Evolutionary conservation across 2,329 filamentous ascomycete genomes (phyloP), one percentile per base, ranked within the genome.

Genomic region (Paradendryphiella salina): DNA sequence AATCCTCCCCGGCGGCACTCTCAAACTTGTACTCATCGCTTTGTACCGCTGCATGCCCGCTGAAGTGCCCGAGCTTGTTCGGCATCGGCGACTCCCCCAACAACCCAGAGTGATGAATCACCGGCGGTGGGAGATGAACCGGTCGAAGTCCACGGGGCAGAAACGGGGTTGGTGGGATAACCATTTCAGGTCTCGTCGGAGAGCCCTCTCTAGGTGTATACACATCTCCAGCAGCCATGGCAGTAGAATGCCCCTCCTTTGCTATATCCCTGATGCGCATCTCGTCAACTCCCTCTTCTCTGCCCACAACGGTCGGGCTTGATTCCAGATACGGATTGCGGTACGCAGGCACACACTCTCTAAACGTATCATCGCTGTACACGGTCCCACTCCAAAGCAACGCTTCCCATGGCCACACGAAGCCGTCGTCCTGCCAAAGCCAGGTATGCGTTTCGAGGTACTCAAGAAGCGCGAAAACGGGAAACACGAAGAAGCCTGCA

Each of bases 351-450:
- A 31, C 11, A 11, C 29, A 29, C 8, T 53, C 40, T 13, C 28
- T 20, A 18, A 37, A 8, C 2, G 34, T 31, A 17, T 46, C 40
- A 3, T 54, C 47, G 13, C 26, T 26, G 2, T 51, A 50, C 7
- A 41, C 38, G 1, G 38, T 45, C 5, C 29, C 3, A 13, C 40
- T 20, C 52, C 47, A 54, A 6, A 54, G 47, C 29, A 44, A 29
- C 10, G 26, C 26, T 18, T 51, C 33, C 52, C 52, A 54, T 4
- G 43, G 52, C 47, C 52, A 51, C 3, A 54, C 42, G 9, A 41
- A 52, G 21, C 48, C 47, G 5, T 41, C 37, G 6, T 47, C 47
- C 5, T 54, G 21, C 52, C 52, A 54, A 6, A 42, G 47, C 52
- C 52, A 54, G 5, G 38, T 46, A 11, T 43, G 37, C 3, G 34